Conservation (phyloP, 495 filamentous ascomycete species). For the Friedmanniomyces simplex region DNA sequence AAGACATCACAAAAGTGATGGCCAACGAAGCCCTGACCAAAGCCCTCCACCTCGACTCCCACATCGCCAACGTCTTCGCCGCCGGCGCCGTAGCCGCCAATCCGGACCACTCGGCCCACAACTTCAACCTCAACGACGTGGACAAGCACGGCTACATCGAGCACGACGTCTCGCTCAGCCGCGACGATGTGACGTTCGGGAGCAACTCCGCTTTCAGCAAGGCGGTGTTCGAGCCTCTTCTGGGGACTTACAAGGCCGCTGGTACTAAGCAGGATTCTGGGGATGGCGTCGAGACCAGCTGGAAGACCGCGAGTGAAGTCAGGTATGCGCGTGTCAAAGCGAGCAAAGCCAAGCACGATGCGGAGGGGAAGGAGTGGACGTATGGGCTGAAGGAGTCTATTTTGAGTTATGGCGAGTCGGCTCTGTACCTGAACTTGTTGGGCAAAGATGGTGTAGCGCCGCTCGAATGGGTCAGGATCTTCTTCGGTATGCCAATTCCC, state of each 20-base stretch:
- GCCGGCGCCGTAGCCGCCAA: not conserved
- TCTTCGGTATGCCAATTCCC: too few species aligned
- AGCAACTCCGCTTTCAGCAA: not conserved
- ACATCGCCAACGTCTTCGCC: constrained; percentile 1
- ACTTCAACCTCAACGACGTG: constrained; percentile 29
- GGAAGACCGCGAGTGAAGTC: not conserved
- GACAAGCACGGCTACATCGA: constrained; percentile 24
- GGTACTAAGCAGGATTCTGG: not conserved
- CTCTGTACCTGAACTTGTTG: not conserved
- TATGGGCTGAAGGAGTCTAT: not conserved
- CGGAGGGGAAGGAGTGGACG: not conserved
- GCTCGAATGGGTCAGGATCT: not conserved
- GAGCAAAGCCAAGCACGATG: not conserved
- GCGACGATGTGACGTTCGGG: constrained; percentile 17
- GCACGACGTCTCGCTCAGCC: constrained; percentile 32
- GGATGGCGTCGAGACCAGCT: not conserved
- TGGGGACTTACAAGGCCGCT: not conserved
- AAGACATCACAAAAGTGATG: not conserved
- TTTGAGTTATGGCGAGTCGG: not conserved
- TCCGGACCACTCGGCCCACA: not conserved
- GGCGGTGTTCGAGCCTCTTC: not conserved
- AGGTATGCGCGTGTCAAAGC: not conserved
- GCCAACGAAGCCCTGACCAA: not conserved
- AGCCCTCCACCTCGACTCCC: not conserved
- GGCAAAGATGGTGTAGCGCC: not conserved